Conservation (phyloP, 768 basidiomycete genomes). For the Macrolepiota dolichaula region DNA sequence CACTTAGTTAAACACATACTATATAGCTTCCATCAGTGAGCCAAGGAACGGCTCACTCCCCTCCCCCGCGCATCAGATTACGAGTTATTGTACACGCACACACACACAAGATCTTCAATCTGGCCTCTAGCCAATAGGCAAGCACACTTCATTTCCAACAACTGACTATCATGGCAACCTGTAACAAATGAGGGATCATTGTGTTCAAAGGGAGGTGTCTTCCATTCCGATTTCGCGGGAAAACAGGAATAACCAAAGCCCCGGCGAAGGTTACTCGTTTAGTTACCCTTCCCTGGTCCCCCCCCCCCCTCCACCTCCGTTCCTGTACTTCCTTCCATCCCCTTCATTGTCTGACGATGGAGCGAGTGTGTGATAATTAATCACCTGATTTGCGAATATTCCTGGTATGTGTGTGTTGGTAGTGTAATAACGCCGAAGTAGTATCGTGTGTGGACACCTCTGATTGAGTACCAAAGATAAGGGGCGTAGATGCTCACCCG, state of each 20-base stretch:
- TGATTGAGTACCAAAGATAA: constrained; percentile 11
- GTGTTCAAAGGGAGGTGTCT: neutral
- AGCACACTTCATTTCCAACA: neutral
- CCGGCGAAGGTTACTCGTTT: neutral
- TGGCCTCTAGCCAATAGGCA: neutral
- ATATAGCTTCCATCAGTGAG: neutral
- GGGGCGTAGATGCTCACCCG: constrained; percentile 17
- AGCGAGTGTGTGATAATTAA: neutral
- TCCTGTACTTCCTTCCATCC: too few species aligned
- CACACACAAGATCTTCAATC: neutral
- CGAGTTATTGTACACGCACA: too few species aligned
- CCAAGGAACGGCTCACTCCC: neutral
- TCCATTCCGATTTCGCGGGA: neutral
- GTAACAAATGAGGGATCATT: neutral
- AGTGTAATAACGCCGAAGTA: neutral
- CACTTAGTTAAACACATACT: too few species aligned
- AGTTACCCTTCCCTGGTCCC: neutral
- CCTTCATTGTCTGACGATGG: neutral
- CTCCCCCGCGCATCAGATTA: neutral
- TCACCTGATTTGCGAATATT: neutral
- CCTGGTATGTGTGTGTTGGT: too few species aligned
- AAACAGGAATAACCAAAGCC: neutral
- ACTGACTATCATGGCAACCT: neutral
- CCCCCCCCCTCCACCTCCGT: too few species aligned
- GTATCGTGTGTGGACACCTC: neutral